phyloP scores from a whole-genome alignment of 2,329 filamentous ascomycete species.

The Penicillium psychrosexuale region DNA sequence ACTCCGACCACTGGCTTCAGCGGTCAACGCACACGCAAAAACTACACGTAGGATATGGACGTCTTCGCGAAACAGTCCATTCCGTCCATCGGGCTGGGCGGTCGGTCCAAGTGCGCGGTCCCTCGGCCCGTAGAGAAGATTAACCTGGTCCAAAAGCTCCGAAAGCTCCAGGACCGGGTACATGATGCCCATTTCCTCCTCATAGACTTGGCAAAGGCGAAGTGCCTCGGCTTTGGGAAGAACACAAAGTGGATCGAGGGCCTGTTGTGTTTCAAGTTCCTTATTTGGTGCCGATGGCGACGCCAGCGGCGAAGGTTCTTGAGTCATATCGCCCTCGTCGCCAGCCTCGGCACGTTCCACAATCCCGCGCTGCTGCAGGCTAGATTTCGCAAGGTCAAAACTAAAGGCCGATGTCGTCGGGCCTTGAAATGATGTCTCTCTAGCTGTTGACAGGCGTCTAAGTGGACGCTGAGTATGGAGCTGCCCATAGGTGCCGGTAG shows the following conservation, averaged over 20 bases:
- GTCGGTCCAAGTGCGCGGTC: conserved; percentile 3
- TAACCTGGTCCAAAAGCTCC: conserved; percentile 64
- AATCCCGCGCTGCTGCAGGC: conserved; percentile 83
- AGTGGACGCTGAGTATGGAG: conserved; percentile 13
- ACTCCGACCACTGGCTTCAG: conserved; percentile 76
- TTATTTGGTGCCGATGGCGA: conserved; percentile 24
- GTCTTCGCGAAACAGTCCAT: conserved; percentile 56
- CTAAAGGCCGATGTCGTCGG: conserved; percentile 81
- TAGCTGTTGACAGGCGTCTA: conserved; percentile 31
- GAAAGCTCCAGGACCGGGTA: conserved; percentile 77
- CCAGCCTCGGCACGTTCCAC: conserved; percentile 49
- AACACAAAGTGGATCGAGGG: conserved; percentile 70
- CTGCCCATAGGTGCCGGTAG: conserved; percentile 8
- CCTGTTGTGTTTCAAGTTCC: conserved; percentile 32
- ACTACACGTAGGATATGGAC: conserved; percentile 76
- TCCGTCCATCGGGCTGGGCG: conserved; percentile 22
- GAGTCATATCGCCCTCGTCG: conserved; percentile 57
- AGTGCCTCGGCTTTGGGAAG: conserved; percentile 73
- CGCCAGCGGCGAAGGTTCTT: conserved; percentile 34
- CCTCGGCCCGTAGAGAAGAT: conserved; percentile 52
- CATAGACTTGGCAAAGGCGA: conserved; percentile 72
- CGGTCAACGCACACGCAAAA: conserved; percentile 70
- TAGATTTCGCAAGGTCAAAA: conserved; percentile 79
- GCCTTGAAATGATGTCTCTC: conserved; percentile 69
- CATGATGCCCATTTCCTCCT: conserved; percentile 88